Conservation (phyloP, 2,329 filamentous ascomycete species). For the Penicillium sp. region DNA sequence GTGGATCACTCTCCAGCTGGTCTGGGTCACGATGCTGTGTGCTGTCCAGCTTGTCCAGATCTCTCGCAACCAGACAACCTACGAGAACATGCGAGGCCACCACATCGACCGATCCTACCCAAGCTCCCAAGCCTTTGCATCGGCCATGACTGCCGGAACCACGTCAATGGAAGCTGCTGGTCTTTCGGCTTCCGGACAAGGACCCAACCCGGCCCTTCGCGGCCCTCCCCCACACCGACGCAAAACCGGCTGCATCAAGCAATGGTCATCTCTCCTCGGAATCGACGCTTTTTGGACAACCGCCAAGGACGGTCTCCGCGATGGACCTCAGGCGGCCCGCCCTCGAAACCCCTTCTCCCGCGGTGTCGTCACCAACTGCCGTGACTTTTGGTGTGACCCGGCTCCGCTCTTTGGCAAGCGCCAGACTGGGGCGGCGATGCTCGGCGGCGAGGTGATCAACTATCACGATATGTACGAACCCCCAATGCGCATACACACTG, state of each 20-base stretch:
- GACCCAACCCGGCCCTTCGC: slow-evolving; percentile 50
- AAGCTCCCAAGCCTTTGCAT: slow-evolving; percentile 52
- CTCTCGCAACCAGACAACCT: slow-evolving; percentile 85
- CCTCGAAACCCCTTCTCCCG: slow-evolving; percentile 74
- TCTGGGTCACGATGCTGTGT: slow-evolving; percentile 95
- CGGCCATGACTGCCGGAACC: slow-evolving; percentile 61
- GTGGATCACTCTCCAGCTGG: slow-evolving; percentile 76
- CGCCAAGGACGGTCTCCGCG: slow-evolving; percentile 61
- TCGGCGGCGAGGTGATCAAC: slow-evolving; percentile 72
- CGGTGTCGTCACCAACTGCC: slow-evolving; percentile 79
- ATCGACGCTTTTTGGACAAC: slow-evolving; percentile 91
- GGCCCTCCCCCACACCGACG: slow-evolving; percentile 43
- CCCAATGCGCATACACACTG: slow-evolving; percentile 55
- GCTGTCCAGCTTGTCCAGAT: slow-evolving; percentile 91
- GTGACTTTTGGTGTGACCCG: slow-evolving; percentile 91
- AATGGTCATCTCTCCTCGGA: slow-evolving; percentile 76
- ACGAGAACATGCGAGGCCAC: slow-evolving; percentile 86
- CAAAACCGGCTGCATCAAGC: slow-evolving; percentile 57
- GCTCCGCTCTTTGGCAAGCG: slow-evolving; percentile 68
- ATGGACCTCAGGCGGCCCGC: slow-evolving; percentile 41
- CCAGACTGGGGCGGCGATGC: slow-evolving; percentile 62
- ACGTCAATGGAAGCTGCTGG: slow-evolving; percentile 59
- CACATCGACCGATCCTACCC: slow-evolving; percentile 50
- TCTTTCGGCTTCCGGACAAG: slow-evolving; percentile 57
- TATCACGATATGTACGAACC: slow-evolving; percentile 86